Percentiles rank a stretch among this genome's conserved stretches.
These are phyloP conservation scores for Thraustochytrium sp. DNA, from an alignment of 352 stramenopile species.

Conservation along the genomic window DNA sequence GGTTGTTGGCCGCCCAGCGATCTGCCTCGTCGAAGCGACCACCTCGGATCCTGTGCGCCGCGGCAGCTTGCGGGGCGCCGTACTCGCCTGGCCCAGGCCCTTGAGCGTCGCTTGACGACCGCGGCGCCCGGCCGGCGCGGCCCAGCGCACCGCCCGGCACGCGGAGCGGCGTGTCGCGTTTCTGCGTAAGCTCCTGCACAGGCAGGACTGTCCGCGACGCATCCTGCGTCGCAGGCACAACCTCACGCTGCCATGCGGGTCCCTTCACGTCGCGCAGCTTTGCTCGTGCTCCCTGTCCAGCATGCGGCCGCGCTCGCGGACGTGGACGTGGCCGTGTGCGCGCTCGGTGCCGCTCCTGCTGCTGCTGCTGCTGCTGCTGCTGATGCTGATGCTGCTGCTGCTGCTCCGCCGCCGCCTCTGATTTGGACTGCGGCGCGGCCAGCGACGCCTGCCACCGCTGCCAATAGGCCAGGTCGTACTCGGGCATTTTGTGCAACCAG, in stretches of 20 bases:
- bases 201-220: no score
- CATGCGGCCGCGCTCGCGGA: no score
- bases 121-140: not conserved
- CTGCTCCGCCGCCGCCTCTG: no score
- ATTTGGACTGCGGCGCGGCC: not conserved
- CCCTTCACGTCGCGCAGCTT: no score
- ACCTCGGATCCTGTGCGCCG: not conserved
- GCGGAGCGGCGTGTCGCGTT: not conserved
- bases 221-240: no score
- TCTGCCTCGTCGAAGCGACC: not conserved
- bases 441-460: not conserved
- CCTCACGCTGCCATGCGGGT: no score
- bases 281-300: no score
- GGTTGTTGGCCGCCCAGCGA: not conserved
- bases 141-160: not conserved
- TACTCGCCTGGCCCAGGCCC: not conserved
- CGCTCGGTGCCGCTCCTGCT: no score
- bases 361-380: no score
- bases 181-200: no score
- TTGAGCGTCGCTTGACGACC: not conserved
- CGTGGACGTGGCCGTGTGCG: no score
- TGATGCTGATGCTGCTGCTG: no score
- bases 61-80: not conserved
- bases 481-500: not conserved
- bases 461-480: not conserved